phyloP scores from a whole-genome alignment of 2,329 filamentous ascomycete species.

The Diaporthe amygdali region DNA sequence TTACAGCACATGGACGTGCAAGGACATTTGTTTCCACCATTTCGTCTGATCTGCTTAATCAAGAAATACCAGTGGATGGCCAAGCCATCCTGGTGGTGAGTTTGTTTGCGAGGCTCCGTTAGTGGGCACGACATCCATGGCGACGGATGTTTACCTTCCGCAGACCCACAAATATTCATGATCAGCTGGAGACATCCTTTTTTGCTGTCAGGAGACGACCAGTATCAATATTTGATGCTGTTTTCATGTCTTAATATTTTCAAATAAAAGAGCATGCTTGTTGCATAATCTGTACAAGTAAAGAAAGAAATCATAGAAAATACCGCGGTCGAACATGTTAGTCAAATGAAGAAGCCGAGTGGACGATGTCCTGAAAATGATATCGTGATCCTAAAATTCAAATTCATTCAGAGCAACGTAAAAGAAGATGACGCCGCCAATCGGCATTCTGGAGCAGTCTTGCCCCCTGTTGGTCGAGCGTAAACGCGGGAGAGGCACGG shows the following conservation, averaged over 20 bases:
- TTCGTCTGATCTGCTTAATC: not conserved
- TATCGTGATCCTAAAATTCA: not conserved
- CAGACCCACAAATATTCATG: not conserved
- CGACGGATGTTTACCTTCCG: not conserved
- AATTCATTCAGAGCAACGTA: not conserved
- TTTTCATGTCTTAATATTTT: too few species aligned
- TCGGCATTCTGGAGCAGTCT: too few species aligned
- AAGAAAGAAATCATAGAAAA: too few species aligned
- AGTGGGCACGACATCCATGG: slow-evolving; percentile 5
- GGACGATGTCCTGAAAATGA: not conserved
- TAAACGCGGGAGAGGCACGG: not conserved
- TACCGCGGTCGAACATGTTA: too few species aligned
- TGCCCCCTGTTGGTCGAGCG: not conserved
- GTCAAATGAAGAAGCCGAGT: too few species aligned
- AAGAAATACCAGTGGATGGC: not conserved
- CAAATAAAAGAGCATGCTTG: rapidly evolving
- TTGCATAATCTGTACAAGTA: too few species aligned
- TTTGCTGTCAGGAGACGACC: too few species aligned
- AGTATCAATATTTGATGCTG: too few species aligned
- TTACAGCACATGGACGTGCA: not conserved
- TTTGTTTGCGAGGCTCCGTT: not conserved
- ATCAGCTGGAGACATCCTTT: not conserved
- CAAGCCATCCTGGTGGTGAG: not conserved
- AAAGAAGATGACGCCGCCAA: too few species aligned
- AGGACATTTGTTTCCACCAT: not conserved